These are phyloP conservation scores for Letharia columbiana DNA, from an alignment of 495 filamentous ascomycete species.

Conservation along the genomic window DNA sequence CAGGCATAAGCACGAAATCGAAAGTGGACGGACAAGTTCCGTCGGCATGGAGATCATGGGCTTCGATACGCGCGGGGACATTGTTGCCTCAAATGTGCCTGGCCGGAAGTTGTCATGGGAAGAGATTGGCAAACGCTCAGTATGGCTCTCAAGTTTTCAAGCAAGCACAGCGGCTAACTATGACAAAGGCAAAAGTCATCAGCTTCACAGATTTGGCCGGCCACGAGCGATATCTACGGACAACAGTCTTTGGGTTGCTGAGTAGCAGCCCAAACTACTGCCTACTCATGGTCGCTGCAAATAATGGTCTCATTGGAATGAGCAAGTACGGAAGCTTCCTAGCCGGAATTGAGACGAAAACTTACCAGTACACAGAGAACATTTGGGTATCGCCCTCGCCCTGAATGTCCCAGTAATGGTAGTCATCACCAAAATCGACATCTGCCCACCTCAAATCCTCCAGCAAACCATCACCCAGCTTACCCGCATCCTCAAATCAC, in stretches of 20 bases:
- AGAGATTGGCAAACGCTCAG: slow-evolving; percentile 90
- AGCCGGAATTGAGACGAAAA: neutral
- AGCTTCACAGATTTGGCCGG: slow-evolving; percentile 93
- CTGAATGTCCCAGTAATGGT: slow-evolving; percentile 98
- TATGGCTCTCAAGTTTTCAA: slow-evolving; percentile 24
- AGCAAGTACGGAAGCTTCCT: slow-evolving; percentile 48
- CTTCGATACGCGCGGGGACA: slow-evolving; percentile 81
- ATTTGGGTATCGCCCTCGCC: slow-evolving; percentile 89
- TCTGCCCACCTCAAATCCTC: slow-evolving; percentile 91
- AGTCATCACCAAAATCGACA: slow-evolving; percentile 97
- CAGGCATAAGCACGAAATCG: slow-evolving; percentile 94
- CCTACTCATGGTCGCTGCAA: slow-evolving; percentile 95
- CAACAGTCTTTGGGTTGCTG: slow-evolving; percentile 90
- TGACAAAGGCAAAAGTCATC: slow-evolving; percentile 69
- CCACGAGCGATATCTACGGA: slow-evolving; percentile 90
- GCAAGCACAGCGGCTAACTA: slow-evolving; percentile 14
- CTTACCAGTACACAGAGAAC: slow-evolving; percentile 46
- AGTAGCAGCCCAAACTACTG: slow-evolving; percentile 97
- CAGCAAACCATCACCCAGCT: slow-evolving; percentile 91
- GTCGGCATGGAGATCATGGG: slow-evolving; percentile 99
- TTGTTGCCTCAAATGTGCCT: slow-evolving; percentile 69
- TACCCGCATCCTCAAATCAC: slow-evolving; percentile 83
- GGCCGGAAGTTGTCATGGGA: slow-evolving; percentile 93
- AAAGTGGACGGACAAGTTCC: slow-evolving; percentile 88
- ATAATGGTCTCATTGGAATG: slow-evolving; percentile 97